Conservation (phyloP, 495 filamentous ascomycete genomes). For the Neurospora discreta region DNA sequence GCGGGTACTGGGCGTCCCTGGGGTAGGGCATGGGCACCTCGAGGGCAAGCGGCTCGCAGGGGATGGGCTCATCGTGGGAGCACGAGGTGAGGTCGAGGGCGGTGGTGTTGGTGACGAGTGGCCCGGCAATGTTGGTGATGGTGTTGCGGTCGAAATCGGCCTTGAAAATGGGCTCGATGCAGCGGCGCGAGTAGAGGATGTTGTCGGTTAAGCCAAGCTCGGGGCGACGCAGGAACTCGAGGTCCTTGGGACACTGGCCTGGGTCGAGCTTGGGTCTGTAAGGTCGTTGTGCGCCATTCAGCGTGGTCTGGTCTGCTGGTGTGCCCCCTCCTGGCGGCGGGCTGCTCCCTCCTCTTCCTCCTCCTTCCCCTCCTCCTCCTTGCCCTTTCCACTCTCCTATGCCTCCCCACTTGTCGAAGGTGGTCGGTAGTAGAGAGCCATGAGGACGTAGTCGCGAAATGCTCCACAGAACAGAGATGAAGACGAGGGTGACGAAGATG, state of each 20-base stretch:
- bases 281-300: neutral
- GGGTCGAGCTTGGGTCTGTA: slow-evolving; percentile 1
- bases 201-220: slow-evolving; percentile 23
- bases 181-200: slow-evolving; percentile 28
- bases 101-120: slow-evolving; percentile 19
- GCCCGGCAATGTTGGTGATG: slow-evolving; percentile 20
- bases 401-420: neutral
- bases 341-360: neutral
- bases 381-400: neutral
- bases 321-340: neutral
- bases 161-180: slow-evolving; percentile 20
- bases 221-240: slow-evolving; percentile 14
- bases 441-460: slow-evolving; percentile 9
- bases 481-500: slow-evolving; percentile 7
- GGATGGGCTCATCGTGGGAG: slow-evolving; percentile 6
- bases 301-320: neutral
- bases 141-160: slow-evolving; percentile 14
- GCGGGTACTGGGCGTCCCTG: slow-evolving; percentile 9
- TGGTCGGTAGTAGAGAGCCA: slow-evolving; percentile 4
- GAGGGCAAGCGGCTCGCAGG: slow-evolving; percentile 21
- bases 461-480: slow-evolving; percentile 11
- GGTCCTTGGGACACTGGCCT: slow-evolving; percentile 8
- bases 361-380: neutral
- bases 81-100: slow-evolving; percentile 24
- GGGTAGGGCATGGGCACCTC: slow-evolving; percentile 24